Conservation (phyloP, 2,329 filamentous ascomycete species). For the Colletotrichum sp. region DNA sequence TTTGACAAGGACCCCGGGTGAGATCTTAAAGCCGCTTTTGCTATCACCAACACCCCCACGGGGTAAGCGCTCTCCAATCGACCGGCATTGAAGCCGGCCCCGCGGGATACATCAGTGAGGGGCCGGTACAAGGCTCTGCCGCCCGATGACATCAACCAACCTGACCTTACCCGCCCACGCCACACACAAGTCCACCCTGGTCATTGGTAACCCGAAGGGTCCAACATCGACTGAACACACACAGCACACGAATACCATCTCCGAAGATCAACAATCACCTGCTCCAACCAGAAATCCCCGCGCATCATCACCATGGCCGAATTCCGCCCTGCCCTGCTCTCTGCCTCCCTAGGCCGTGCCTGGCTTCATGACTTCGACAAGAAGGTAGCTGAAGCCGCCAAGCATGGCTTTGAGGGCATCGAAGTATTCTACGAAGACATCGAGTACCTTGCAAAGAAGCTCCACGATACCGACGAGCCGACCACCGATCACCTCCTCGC, state of each 20-base stretch:
- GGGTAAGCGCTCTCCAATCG: background rate
- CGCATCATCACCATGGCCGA: background rate
- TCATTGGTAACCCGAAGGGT: background rate
- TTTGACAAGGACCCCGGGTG: background rate
- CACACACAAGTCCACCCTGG: background rate
- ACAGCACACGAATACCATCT: background rate
- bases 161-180: background rate
- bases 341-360: background rate
- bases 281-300: background rate
- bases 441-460: conserved; percentile 57
- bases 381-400: background rate
- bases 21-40: background rate
- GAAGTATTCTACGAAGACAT: conserved; percentile 83
- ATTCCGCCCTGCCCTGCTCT: background rate
- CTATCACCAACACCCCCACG: background rate
- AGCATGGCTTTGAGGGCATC: conserved; percentile 64
- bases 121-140: background rate
- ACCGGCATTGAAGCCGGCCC: background rate
- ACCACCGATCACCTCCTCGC: conserved; percentile 49
- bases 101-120: background rate
- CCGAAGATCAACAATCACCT: background rate
- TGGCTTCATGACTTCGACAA: conserved; percentile 31
- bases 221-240: background rate
- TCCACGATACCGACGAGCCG: conserved; percentile 38
- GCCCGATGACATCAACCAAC: background rate